A percentile compares a stretch with the other conserved stretches of the same genome.
Evolutionary conservation across 1,284 basidiomycete genomes (phyloP).

Genomic region (Cutaneotrichosporon sp.): DNA sequence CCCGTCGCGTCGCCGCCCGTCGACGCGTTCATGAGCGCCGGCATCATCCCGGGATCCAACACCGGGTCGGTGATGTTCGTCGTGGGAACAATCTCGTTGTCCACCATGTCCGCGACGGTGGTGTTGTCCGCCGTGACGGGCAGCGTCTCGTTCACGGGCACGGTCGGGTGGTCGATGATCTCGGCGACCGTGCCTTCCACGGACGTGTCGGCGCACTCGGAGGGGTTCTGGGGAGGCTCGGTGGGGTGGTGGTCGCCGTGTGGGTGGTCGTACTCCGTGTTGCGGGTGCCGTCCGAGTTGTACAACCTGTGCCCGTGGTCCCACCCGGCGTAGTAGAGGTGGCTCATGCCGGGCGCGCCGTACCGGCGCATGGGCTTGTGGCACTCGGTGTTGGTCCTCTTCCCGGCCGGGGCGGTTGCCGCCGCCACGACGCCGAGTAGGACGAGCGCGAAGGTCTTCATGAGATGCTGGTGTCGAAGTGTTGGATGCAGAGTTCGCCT

Average conservation of each 20-base stretch:
- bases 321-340: too few relatives aligned
- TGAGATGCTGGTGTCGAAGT: too few relatives aligned
- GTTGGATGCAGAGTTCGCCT: too few relatives aligned
- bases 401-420: too few relatives aligned
- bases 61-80: constrained; percentile 8
- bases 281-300: too few relatives aligned
- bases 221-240: background rate
- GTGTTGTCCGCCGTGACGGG: constrained; percentile 8
- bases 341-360: too few relatives aligned
- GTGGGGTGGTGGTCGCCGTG: background rate
- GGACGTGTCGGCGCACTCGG: background rate
- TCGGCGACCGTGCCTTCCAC: background rate
- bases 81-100: constrained; percentile 9
- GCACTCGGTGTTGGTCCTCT: too few relatives aligned
- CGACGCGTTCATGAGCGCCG: constrained; percentile 4
- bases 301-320: too few relatives aligned
- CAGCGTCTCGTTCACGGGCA: background rate
- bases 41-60: constrained; percentile 3
- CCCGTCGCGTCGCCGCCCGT: background rate
- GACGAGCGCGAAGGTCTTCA: too few relatives aligned
- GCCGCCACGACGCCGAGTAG: too few relatives aligned
- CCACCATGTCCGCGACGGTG: constrained; percentile 8
- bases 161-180: constrained; percentile 10
- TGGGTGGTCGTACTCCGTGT: background rate
- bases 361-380: too few relatives aligned